Base-by-base conservation (phyloP, 2,329 filamentous ascomycete genomes). In the Aspergillus sp. region DNA sequence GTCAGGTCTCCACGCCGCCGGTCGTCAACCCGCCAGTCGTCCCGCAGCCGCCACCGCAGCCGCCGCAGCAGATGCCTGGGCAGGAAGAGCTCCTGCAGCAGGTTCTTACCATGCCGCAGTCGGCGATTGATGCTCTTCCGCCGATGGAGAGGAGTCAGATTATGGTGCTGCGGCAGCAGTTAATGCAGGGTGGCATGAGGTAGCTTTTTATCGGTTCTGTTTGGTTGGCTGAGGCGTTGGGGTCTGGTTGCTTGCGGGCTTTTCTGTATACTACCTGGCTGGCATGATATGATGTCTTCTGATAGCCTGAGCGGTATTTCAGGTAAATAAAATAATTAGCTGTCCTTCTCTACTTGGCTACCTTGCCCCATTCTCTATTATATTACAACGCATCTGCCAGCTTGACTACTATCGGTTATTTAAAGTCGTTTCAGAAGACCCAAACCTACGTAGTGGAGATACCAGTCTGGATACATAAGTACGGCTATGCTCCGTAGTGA, bases 111-210 rank as follows among this genome's bases (percentile, higher is more conserved):
- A 77, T 95, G 65, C 75, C 86, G 2, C 81, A 84, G 49, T 72
- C 83, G 37, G 76, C 84, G 35, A 86, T 96, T 46, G 81, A 89
- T 53, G 74, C 77, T 51, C 66, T 95, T 30, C 78, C 82, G 4
- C 81, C 85, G 24, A 73, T 75, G 13, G 80, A 91, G 51, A 72
- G 82, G 33, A 74, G 75, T 39, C 86, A 95, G 58, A 80, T 96
- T 34, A 72, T 94, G 65, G 69, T 79, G 24, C 65, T 95, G 35
- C 72, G 86, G 34, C 78, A 80, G 43, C 71, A 74, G 34, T 70
- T 84, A 47, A 66, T 67, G 50, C 56, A 60, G 34, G 45, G 57
- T 24, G 57, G 45, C 11, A 55, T 60, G 55, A 51, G 57, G 33
- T 60, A 46, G 38, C 33, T 15, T 29, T 22, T 26, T 25, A 19